Base-by-base conservation (phyloP, 1,284 basidiomycete genomes). In the Vanrija sp. region DNA sequence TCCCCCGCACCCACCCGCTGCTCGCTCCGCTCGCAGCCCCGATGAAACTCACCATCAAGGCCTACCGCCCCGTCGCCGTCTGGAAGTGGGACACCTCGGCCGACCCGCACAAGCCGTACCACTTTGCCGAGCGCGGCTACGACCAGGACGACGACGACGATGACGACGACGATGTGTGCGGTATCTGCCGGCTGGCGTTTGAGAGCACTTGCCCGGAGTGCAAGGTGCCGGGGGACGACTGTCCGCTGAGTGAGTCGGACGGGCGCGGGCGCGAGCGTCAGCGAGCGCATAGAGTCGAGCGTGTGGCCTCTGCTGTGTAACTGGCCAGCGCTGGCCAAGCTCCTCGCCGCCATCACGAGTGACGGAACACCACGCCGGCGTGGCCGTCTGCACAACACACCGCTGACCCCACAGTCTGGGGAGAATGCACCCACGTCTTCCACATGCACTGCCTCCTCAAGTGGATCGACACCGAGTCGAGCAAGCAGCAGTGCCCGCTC, bases 401-500 rank as follows among this genome's bases (percentile, higher is more conserved):
- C 24, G 15, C 23, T 57, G 49, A 42, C 45, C 16, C 19, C 12
- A 8, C 54, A 55, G 93, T 96, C 53, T 96, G 91, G 89, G 93
- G 93, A 23, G 86, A 94, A 76, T 97, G 93, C 68, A 89, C 85
- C 6, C 93, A 96, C 72, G 85, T 95, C 52, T 94, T 92, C 70
- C 91, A 94, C 72, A 90, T 93, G 89, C 90, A 94, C 74, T 96
- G 93, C 76, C 77, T 97, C 14, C 80, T 94, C 62, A 95, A 95
- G 72, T 97, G 93, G 93, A 84, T 96, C 57, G 85, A 85, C 2
- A 92, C 90, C 0, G 80, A 85, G 3, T 83, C 87, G 15, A 89
- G 87, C 35, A 94, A 94, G 70, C 85, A 87, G 63, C 89, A 91
- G 66, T 96, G 93, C 78, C 93, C 93, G 12, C 92, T 97, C 87